Evolutionary conservation across 345 rosid species (phyloP).

Genomic region (Euphorbia lathyris): DNA sequence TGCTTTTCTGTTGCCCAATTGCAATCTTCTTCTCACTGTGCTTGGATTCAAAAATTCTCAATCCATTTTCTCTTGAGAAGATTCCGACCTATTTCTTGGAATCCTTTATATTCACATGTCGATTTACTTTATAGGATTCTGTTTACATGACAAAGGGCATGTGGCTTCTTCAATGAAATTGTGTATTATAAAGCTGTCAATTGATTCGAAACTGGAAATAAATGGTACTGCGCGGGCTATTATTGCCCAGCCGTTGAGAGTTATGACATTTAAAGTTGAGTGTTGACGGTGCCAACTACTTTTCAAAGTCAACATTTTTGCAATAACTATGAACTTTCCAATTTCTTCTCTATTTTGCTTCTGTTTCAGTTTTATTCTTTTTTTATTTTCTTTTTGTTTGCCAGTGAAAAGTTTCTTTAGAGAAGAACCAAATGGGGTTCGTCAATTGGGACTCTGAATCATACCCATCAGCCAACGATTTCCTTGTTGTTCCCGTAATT

Average conservation of each 20-base stretch:
- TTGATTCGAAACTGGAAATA: no score
- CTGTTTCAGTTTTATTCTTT: background rate
- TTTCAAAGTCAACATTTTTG: background rate
- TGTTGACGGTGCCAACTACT: background rate
- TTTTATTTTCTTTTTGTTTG: background rate
- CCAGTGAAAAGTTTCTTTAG: background rate
- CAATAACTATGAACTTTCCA: background rate
- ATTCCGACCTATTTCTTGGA: background rate
- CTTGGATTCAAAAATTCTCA: background rate
- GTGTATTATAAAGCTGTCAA: no score
- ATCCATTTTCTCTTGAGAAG: background rate
- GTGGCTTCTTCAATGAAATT: background rate
- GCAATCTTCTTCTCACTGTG: background rate
- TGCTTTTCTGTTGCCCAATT: background rate
- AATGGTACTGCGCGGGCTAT: no score
- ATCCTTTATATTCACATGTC: background rate
- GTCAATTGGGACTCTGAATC: constrained; percentile 46
- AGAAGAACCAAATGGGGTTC: constrained; percentile 15
- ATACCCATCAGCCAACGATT: constrained; percentile 31
- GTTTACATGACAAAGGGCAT: background rate
- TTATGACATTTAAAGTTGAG: no score
- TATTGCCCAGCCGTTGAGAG: no score
- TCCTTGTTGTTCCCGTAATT: constrained; percentile 32
- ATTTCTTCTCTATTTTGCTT: background rate
- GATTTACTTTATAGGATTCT: background rate